A percentile compares a stretch with the other conserved stretches of the same genome.
Evolutionary conservation across 148 eudicot genomes (phyloP).

Genomic region (Rhododendron williamsianum): DNA sequence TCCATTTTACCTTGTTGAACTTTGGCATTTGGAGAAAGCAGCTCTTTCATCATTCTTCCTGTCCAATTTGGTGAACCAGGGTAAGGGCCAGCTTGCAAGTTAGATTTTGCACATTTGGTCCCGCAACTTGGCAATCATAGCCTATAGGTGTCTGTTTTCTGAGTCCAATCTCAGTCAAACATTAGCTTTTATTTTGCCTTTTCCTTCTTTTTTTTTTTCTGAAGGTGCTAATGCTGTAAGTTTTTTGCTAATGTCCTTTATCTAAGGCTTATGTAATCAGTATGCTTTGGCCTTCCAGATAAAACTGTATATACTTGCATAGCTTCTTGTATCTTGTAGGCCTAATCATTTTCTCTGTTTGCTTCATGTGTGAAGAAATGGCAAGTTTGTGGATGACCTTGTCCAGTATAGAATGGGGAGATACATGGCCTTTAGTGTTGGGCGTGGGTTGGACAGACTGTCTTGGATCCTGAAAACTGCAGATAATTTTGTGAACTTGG

Average conservation of each 20-base stretch:
- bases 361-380: slow-evolving; percentile 6
- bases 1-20: neutral
- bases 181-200: neutral
- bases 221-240: neutral
- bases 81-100: neutral
- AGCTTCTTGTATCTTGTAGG: neutral
- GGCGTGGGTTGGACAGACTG: slow-evolving; percentile 7
- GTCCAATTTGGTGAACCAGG: neutral
- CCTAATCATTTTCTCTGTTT: neutral
- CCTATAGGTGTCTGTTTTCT: neutral
- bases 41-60: neutral
- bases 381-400: neutral
- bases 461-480: neutral
- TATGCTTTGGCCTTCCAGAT: neutral
- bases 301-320: neutral
- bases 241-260: neutral
- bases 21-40: neutral
- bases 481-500: slow-evolving; percentile 5
- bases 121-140: neutral
- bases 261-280: neutral
- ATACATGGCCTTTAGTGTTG: slow-evolving; percentile 2
- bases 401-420: slow-evolving; percentile 1
- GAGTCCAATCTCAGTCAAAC: neutral
- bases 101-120: neutral
- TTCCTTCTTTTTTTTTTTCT: neutral